phyloP scores from a whole-genome alignment of 1,284 basidiomycete species.

The Farysia itapuensis region DNA sequence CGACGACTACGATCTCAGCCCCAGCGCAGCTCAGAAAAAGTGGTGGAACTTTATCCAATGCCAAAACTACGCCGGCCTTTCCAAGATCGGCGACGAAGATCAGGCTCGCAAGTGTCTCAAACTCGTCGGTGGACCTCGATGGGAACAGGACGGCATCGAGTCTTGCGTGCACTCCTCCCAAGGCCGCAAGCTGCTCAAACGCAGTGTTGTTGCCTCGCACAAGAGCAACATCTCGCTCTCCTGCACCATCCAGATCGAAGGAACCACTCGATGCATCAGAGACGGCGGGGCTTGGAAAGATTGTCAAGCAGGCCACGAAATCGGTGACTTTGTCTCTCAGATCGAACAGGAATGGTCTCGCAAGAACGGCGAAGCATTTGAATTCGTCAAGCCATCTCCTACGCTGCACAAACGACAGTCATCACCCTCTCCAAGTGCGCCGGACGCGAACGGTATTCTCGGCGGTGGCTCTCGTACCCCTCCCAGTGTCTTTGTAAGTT shows the following conservation, averaged over 20 bases:
- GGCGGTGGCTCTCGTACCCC: constrained; percentile 29
- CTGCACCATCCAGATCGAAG: constrained; percentile 43
- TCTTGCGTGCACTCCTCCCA: constrained; percentile 34
- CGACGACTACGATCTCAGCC: constrained; percentile 41
- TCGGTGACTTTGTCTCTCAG: constrained; percentile 39
- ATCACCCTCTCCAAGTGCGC: constrained; percentile 2
- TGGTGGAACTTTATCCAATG: constrained; percentile 49
- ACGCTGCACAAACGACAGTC: neutral
- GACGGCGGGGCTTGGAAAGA: constrained; percentile 45
- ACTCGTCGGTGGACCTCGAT: constrained; percentile 27
- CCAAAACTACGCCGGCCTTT: constrained; percentile 32
- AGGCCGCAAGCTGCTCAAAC: constrained; percentile 30
- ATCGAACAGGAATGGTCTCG: constrained; percentile 35
- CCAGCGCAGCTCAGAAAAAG: constrained; percentile 38
- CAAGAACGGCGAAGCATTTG: constrained; percentile 9
- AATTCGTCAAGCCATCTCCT: neutral
- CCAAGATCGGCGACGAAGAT: constrained; percentile 38
- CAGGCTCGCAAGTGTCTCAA: constrained; percentile 34
- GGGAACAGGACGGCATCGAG: constrained; percentile 42
- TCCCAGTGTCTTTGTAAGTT: constrained; percentile 51
- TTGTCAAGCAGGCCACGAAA: constrained; percentile 41
- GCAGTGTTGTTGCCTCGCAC: constrained; percentile 27
- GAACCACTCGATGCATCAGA: constrained; percentile 35
- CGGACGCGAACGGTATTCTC: constrained; percentile 7
- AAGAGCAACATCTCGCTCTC: constrained; percentile 14